Base-by-base conservation (phyloP, 441 rosid genomes). In the Flueggea neowawraea region DNA sequence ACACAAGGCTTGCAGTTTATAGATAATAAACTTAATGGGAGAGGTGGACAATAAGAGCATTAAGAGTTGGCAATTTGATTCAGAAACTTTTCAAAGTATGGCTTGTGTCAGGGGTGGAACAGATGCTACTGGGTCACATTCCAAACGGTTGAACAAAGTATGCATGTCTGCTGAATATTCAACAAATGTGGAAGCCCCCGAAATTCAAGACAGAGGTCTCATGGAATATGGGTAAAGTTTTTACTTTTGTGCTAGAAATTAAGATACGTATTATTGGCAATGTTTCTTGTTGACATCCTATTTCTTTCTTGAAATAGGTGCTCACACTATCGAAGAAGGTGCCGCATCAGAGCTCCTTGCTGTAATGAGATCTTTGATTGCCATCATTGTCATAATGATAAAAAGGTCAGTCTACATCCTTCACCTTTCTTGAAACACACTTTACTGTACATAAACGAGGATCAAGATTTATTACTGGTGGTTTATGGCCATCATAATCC, bases 351-450 rank as follows among this genome's bases (percentile, higher is more conserved):
- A 81, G 95, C 97, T 58, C 98, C 98, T 58, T 93, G 97, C 73
- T 93, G 98, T 63, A 78, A 76, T 55, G 93, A 87, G 78, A 62
- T 87, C 33, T 88, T 87, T 78, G 88, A 81, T 80, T 93, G 98
- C 63, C 96, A 84, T 48, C 98, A 90, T 67, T 93, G 98, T 71
- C 98, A 93, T 66, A 76, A 93, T 44, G 97, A 93, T 64, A 83
- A 84, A 12, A 81, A 77, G 88, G 97, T 86, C 63, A 52, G 71
- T 16, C 41, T 54, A 47, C 22, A 56, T 39, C 22, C 33, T 52
- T 57, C 0, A 52, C 16, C 44, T 31, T 10, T 10, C 31, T 51
- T 32, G 17, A 4, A 66, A 22, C 17, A 36, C 1, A 5, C 9
- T 36, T 36, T 36, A 4, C 41, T 1, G 41, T 3, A 36, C 6